Evolutionary conservation across 2,329 filamentous ascomycete genomes (phyloP).

Genomic region (Arthrobotrys megalospora): DNA sequence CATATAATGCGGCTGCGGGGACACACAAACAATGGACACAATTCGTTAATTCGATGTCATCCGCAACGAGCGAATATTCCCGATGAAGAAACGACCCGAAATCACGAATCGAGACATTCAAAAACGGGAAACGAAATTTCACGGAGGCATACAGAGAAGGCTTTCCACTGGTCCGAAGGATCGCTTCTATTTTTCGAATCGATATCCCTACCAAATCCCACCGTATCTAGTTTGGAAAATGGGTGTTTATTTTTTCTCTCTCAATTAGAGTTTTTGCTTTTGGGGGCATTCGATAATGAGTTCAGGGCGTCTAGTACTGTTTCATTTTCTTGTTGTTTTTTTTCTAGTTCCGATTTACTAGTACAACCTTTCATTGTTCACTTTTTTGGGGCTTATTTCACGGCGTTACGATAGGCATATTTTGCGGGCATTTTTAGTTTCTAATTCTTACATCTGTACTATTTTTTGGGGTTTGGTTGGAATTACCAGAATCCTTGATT

Average conservation of each 20-base stretch:
- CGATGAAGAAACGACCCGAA: slow-evolving; percentile 13
- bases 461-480: slow-evolving; percentile 11
- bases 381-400: slow-evolving; percentile 26
- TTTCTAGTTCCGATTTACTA: slow-evolving; percentile 44
- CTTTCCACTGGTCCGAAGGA: slow-evolving; percentile 11
- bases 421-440: slow-evolving; percentile 12
- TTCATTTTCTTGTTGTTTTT: slow-evolving; percentile 42
- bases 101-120: slow-evolving; percentile 10
- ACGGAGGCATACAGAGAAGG: slow-evolving; percentile 10
- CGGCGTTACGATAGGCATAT: slow-evolving; percentile 49
- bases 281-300: slow-evolving; percentile 51
- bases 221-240: slow-evolving; percentile 45
- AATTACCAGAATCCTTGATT: slow-evolving; percentile 18
- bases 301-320: slow-evolving; percentile 45
- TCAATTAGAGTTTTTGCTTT: slow-evolving; percentile 38
- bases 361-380: slow-evolving; percentile 26
- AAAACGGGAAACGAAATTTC: slow-evolving; percentile 21
- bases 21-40: slow-evolving; percentile 52
- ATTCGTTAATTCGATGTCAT: slow-evolving; percentile 48
- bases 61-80: slow-evolving; percentile 29
- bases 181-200: slow-evolving; percentile 32
- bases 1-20: slow-evolving; percentile 46
- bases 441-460: slow-evolving; percentile 24
- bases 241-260: slow-evolving; percentile 3
- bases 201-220: slow-evolving; percentile 43